phyloP scores from a whole-genome alignment of 768 basidiomycete genomes.

The Boletus tylopilopsis region DNA sequence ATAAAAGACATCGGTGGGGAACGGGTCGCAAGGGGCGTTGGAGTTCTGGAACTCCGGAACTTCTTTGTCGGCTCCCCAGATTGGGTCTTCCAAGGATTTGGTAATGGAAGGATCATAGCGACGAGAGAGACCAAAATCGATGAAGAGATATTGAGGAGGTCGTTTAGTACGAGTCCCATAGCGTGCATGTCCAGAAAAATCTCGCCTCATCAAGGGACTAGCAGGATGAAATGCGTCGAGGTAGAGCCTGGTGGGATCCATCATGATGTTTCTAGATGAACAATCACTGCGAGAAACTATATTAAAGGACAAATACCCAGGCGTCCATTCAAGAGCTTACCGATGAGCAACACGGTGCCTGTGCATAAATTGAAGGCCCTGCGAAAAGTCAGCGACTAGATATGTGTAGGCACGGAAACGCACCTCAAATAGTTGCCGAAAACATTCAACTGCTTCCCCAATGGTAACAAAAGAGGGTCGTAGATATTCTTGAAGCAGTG shows the following conservation, averaged over 20 bases:
- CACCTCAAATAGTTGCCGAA: conserved; percentile 33
- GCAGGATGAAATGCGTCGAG: conserved; percentile 27
- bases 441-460: conserved; percentile 32
- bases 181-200: conserved; percentile 19
- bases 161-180: conserved; percentile 28
- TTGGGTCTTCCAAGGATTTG: conserved; percentile 26
- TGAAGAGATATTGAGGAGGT: conserved; percentile 17
- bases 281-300: conserved; percentile 20
- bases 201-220: conserved; percentile 9
- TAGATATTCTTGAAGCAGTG: conserved; percentile 6
- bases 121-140: conserved; percentile 36
- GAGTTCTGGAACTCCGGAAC: conserved; percentile 36
- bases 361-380: conserved; percentile 18
- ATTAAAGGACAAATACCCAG: too few relatives aligned
- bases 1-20: conserved; percentile 42
- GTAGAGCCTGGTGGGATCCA: conserved; percentile 27
- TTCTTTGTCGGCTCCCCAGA: conserved; percentile 40
- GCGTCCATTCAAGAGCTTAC: neutral
- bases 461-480: conserved; percentile 28
- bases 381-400: too few relatives aligned
- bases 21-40: conserved; percentile 32
- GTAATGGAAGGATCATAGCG: conserved; percentile 26
- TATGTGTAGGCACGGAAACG: too few relatives aligned
- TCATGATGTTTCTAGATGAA: conserved; percentile 31
- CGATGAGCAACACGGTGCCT: conserved; percentile 17